A percentile compares a stretch with the other conserved stretches of the same genome.
phyloP scores from a whole-genome alignment of 2,329 filamentous ascomycete species.

The Gaeumannomyces sp. region DNA sequence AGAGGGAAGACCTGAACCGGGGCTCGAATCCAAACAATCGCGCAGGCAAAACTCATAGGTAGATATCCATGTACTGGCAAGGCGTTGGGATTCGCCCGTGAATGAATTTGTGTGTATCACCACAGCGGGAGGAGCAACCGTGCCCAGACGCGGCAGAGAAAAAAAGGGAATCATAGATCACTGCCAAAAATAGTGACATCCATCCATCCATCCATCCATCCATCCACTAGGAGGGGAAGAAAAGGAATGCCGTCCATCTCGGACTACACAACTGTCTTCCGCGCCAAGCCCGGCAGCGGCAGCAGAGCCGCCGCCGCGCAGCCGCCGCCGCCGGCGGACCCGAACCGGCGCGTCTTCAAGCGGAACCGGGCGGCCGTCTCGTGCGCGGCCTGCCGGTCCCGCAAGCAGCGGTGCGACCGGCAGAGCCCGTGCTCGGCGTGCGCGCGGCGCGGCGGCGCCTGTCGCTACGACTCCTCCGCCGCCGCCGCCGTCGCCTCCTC shows the following conservation, averaged over 20 bases:
- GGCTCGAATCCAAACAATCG: too few relatives aligned
- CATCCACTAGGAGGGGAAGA: background rate
- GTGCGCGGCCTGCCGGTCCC: constrained; percentile 44
- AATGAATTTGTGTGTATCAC: too few relatives aligned
- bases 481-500: too few relatives aligned
- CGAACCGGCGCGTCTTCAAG: constrained; percentile 24
- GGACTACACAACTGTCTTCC: constrained; percentile 18
- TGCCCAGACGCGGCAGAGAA: too few relatives aligned
- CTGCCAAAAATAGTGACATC: background rate
- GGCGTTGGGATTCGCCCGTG: too few relatives aligned
- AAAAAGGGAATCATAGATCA: too few relatives aligned
- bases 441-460: constrained; percentile 42
- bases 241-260: constrained; percentile 4
- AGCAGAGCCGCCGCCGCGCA: background rate
- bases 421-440: constrained; percentile 46
- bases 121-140: too few relatives aligned
- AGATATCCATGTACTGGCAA: too few relatives aligned
- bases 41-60: too few relatives aligned
- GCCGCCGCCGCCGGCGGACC: constrained; percentile 4
- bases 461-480: constrained; percentile 36
- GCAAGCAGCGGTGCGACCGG: constrained; percentile 53
- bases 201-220: too few relatives aligned
- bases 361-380: constrained; percentile 36
- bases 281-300: constrained; percentile 9
- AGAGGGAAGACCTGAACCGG: too few relatives aligned